Evolutionary conservation across 768 basidiomycete genomes (phyloP).

Genomic region (Amanita subjunquillea): DNA sequence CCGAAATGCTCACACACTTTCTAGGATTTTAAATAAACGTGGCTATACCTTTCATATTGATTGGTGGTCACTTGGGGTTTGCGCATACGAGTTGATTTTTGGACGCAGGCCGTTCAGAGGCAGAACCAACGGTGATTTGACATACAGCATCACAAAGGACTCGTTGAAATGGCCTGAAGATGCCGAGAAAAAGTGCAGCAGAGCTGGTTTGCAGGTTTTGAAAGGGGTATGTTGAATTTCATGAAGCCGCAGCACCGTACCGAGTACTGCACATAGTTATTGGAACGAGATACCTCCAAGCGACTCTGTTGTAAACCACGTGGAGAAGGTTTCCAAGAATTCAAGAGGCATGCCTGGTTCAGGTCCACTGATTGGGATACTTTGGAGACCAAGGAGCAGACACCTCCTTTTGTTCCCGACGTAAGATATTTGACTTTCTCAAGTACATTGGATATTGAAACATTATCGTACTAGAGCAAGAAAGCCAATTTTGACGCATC

Average conservation of each 20-base stretch:
- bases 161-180: slow-evolving; percentile 85
- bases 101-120: slow-evolving; percentile 90
- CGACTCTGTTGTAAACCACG: slow-evolving; percentile 77
- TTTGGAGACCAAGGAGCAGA: slow-evolving; percentile 63
- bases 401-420: slow-evolving; percentile 85
- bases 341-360: slow-evolving; percentile 84
- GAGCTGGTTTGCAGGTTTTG: slow-evolving; percentile 68
- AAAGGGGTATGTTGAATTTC: slow-evolving; percentile 51
- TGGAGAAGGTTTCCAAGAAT: slow-evolving; percentile 70
- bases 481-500: slow-evolving; percentile 99
- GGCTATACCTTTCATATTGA: slow-evolving; percentile 94
- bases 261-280: slow-evolving; percentile 38
- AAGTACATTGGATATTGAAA: slow-evolving; percentile 7
- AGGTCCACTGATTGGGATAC: slow-evolving; percentile 81
- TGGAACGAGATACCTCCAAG: slow-evolving; percentile 76
- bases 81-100: slow-evolving; percentile 87
- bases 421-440: slow-evolving; percentile 27
- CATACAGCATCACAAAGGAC: slow-evolving; percentile 87
- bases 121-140: slow-evolving; percentile 85
- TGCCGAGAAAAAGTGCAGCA: slow-evolving; percentile 68
- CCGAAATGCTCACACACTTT: slow-evolving; percentile 5
- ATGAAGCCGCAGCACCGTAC: slow-evolving; percentile 3
- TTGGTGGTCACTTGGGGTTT: slow-evolving; percentile 96
- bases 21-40: slow-evolving; percentile 74
- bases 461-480: slow-evolving; percentile 56